Evolutionary conservation across 768 basidiomycete species (phyloP), one percentile per base, ranked within the genome.

Genomic region (Galerina marginata): DNA sequence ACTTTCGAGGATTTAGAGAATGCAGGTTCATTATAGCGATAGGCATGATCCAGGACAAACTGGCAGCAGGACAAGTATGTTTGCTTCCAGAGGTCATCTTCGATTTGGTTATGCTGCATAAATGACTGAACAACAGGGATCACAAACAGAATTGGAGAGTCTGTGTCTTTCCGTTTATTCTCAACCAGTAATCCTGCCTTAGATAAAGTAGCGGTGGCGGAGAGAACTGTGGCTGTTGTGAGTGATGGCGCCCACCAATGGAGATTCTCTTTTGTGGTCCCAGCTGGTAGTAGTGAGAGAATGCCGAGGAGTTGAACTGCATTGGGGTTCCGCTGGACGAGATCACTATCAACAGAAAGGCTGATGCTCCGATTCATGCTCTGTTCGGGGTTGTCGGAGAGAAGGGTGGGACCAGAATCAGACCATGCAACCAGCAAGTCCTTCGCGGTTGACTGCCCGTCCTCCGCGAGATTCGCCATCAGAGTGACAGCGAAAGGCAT

Each of bases 401-500:
- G 48, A 15, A 60, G 25, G 45, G 55, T 39, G 12, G 63, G 60
- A 1, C 44, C 50, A 10, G 38, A 54, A 14, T 60, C 53, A 16
- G 42, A 45, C 50, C 59, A 53, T 15, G 59, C 66, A 4, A 54
- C 55, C 42, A 62, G 52, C 54, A 64, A 43, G 20, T 59, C 52
- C 54, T 52, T 42, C 15, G 63, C 59, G 6, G 58, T 42, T 14
- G 56, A 47, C 2, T 44, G 38, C 6, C 37, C 48, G 23, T 54
- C 51, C 42, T 44, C 25, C 16, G 50, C 63, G 6, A 61, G 56
- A 42, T 68, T 66, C 7, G 77, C 77, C 66, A 77, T 67, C 6
- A 79, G 65, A 20, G 67, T 72, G 26, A 79, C 64, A 4, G 75
- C 76, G 42, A 73, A 60, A 36, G 77, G 76, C 54, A 76, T 65